Evolutionary conservation across 495 filamentous ascomycete species (phyloP), one percentile per base, ranked within the genome.

Genomic region (Acidiella bohemica): DNA sequence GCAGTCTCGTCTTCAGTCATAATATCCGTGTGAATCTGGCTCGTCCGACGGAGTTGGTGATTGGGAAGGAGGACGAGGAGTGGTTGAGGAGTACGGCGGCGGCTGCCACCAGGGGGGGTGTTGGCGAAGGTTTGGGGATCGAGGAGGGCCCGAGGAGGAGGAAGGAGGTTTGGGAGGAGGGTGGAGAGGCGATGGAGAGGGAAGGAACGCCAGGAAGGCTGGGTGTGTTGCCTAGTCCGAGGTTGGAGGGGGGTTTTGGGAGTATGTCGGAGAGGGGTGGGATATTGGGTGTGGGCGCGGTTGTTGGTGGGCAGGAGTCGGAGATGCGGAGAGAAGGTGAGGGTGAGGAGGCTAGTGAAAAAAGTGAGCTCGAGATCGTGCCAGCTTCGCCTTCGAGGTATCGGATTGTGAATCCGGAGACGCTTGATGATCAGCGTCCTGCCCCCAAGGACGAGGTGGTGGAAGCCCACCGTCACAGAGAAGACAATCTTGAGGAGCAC

Each of bases 191-290:
- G 22, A 20, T 43, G 22, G 16, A 16, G 9, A 24, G 32, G 23
- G n/a, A 5, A 4, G 41, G 22, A 12, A 47, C 36, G 18, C 49
- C 53, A 12, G 47, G 45, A n/a, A 46, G 46, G 14, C 22, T 48
- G 20, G 42, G 41, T 14, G 39, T 53, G 12, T 31, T 50, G 32
- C 41, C 43, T 22, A 44, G 52, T 26, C 55, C 55, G 25, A n/a
- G n/a, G n/a, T n/a, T 44, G 49, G 0, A 27, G 47, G 11, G 31
- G 29, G 27, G 32, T 16, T 13, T 36, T 43, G 34, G 5, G 32
- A 12, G 6, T 19, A 3, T 25, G 10, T 20, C 17, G 8, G 16
- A 2, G 22, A 5, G 9, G 13, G 5, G 3, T 34, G 16, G 18
- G 16, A 14, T 10, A 18, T 3, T 4, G 21, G 21, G 32, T 11